A percentile compares a stretch with the other conserved stretches of the same genome.
Conservation (phyloP, 2,329 filamentous ascomycete genomes). For the Aspergillus nomiae region DNA sequence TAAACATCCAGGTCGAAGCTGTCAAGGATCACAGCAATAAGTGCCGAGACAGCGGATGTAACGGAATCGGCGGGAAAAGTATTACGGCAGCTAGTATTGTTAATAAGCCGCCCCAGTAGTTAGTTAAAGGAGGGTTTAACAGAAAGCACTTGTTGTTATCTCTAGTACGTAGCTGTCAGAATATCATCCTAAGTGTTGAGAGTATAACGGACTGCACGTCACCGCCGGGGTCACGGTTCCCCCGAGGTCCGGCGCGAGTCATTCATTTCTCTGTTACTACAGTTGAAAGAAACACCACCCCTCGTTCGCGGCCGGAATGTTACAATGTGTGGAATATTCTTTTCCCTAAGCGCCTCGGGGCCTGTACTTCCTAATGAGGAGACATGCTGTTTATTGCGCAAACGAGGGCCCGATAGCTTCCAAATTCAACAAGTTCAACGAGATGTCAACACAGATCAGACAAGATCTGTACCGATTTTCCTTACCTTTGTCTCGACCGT, state of each 20-base stretch:
- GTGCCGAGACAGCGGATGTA: background rate
- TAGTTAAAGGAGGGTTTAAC: background rate
- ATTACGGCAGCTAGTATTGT: background rate
- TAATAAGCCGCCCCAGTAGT: background rate
- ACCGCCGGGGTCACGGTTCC: constrained; percentile 36
- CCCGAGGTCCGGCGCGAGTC: constrained; percentile 26
- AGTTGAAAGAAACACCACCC: background rate
- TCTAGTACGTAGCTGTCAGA: constrained; percentile 2
- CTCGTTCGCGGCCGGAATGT: background rate
- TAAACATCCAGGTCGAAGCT: constrained; percentile 2
- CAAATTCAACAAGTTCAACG: constrained; percentile 33
- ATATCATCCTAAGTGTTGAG: constrained; percentile 35
- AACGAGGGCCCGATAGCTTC: constrained; percentile 49
- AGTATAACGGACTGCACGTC: constrained; percentile 30
- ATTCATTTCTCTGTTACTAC: constrained; percentile 9
- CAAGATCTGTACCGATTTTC: constrained; percentile 36
- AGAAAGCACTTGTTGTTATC: constrained; percentile 32
- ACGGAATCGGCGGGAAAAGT: background rate
- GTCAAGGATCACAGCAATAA: background rate
- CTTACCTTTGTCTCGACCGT: constrained; percentile 80
- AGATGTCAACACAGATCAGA: constrained; percentile 16
- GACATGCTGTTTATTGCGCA: constrained; percentile 36
- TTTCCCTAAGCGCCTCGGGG: constrained; percentile 45
- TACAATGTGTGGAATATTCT: constrained; percentile 56
- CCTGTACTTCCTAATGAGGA: constrained; percentile 35